These are phyloP conservation scores for Rhexocercosporidium sp. DNA, from an alignment of 2,329 filamentous ascomycete species.

Conservation along the genomic window DNA sequence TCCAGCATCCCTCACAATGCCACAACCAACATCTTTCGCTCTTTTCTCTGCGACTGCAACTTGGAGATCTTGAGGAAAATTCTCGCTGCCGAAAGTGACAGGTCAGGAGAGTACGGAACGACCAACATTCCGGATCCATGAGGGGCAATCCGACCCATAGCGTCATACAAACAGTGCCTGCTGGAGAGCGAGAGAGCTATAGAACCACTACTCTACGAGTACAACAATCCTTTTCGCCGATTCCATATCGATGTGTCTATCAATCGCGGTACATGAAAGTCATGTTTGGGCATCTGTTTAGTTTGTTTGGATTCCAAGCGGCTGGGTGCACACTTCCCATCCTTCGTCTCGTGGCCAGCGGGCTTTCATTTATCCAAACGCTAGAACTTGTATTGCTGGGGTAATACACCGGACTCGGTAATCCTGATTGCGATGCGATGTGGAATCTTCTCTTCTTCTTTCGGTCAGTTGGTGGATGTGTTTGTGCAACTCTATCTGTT, in stretches of 20 bases:
- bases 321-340: neutral
- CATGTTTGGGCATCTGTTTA: constrained; percentile 5
- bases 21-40: neutral
- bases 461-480: neutral
- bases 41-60: neutral
- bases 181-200: too few species aligned
- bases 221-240: neutral
- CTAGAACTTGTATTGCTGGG: neutral
- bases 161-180: too few species aligned
- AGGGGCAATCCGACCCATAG: neutral
- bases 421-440: neutral
- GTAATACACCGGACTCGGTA: neutral
- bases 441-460: neutral
- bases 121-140: neutral
- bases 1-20: constrained; percentile 2
- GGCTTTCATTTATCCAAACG: constrained; percentile 3
- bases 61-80: neutral
- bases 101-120: neutral
- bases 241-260: neutral
- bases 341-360: neutral
- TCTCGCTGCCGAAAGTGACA: neutral
- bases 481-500: neutral
- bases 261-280: neutral
- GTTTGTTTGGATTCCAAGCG: neutral
- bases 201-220: neutral